These are phyloP conservation scores for Aspergillus bertholletiae DNA, from an alignment of 495 filamentous ascomycete species.

Conservation along the genomic window DNA sequence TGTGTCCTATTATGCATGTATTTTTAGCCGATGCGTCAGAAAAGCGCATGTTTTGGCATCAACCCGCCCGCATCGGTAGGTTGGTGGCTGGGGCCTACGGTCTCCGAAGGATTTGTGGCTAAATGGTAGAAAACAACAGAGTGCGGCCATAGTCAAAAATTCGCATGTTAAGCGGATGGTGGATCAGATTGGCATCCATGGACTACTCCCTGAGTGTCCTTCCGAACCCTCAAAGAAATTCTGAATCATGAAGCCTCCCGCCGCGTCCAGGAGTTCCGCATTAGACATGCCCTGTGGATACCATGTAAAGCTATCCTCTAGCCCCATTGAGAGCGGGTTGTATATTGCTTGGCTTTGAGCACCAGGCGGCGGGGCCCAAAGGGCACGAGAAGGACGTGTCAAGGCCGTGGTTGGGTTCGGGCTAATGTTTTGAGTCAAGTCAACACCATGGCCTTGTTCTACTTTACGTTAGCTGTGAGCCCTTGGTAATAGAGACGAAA, in stretches of 20 bases:
- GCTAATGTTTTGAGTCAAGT: background rate
- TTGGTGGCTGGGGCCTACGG: too few species aligned
- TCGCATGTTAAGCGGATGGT: background rate
- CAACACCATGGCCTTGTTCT: slow-evolving; percentile 4
- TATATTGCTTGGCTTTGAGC: background rate
- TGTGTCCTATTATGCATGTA: too few species aligned
- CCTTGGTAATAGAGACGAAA: background rate
- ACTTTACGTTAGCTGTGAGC: background rate
- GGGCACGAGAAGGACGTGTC: background rate
- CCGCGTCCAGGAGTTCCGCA: slow-evolving; percentile 19
- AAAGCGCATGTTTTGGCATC: too few species aligned
- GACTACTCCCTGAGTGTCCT: background rate
- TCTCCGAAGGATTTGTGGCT: too few species aligned
- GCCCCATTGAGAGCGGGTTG: slow-evolving; percentile 10
- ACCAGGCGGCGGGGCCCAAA: background rate
- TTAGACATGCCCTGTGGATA: slow-evolving; percentile 14
- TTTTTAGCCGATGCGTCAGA: too few species aligned
- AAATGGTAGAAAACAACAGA: too few species aligned
- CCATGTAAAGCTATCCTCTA: slow-evolving; percentile 8
- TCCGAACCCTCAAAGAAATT: slow-evolving; percentile 16
- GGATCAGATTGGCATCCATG: slow-evolving; percentile 6
- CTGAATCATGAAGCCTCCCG: slow-evolving; percentile 23
- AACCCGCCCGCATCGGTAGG: too few species aligned
- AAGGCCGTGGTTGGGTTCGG: background rate
- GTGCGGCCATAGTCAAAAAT: background rate